A percentile compares a stretch with the other conserved stretches of the same genome.
These are phyloP conservation scores for Brachypodium distachyon DNA, from an alignment of 202 grass and related monocot species.

Conservation along the genomic window DNA sequence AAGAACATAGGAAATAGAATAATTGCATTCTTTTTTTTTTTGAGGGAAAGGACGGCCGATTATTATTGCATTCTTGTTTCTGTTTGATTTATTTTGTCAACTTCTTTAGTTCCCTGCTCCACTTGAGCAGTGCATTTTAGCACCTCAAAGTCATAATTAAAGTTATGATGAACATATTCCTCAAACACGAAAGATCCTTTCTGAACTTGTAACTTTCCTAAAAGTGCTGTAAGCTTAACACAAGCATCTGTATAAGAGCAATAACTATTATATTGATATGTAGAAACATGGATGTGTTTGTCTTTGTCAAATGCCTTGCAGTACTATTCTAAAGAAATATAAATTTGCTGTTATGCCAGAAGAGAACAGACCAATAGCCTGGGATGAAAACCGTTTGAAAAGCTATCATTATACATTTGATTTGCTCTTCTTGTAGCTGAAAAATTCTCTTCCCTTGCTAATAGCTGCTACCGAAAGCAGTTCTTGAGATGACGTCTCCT, in stretches of 20 bases:
- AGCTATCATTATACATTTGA: conserved; percentile 31
- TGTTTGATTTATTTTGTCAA: neutral
- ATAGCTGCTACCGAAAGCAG: conserved; percentile 77
- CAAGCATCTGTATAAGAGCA: no score
- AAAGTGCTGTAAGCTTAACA: no score
- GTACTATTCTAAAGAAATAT: neutral
- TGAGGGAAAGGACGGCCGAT: no score
- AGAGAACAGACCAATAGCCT: conserved; percentile 36
- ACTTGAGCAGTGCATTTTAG: neutral
- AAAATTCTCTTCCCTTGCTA: conserved; percentile 58
- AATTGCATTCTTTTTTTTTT: no score
- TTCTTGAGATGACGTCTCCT: conserved; percentile 72
- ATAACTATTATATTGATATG: no score
- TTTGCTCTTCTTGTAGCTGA: conserved; percentile 50
- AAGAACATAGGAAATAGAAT: no score
- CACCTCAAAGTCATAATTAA: neutral
- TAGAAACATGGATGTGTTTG: no score
- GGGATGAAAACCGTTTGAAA: conserved; percentile 36
- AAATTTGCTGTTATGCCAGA: neutral
- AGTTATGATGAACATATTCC: no score
- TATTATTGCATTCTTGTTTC: no score
- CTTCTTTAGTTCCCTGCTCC: neutral
- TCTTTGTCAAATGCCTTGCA: neutral
- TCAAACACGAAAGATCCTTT: neutral
- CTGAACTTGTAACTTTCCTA: neutral